Evolutionary conservation across 805 yeast species (phyloP).

Genomic region (Schwanniomyces vanrijiae): DNA sequence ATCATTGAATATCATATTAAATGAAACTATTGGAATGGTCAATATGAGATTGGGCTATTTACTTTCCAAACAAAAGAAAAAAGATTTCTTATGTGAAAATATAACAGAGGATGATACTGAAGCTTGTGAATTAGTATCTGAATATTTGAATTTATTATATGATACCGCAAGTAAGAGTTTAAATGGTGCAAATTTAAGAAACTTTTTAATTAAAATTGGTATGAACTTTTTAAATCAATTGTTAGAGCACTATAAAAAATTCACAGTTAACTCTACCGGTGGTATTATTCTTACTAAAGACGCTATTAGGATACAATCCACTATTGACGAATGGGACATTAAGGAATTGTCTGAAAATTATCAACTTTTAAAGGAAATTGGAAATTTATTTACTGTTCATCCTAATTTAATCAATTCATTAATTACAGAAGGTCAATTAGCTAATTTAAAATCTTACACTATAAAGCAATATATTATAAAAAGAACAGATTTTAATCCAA

Average conservation of each 20-base stretch:
- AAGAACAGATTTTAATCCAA: conserved; percentile 67
- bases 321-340: conserved; percentile 66
- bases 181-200: conserved; percentile 44
- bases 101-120: conserved; percentile 56
- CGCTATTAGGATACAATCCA: conserved; percentile 70
- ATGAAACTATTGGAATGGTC: conserved; percentile 55
- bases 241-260: conserved; percentile 71
- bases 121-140: conserved; percentile 64
- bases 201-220: conserved; percentile 58
- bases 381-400: conserved; percentile 82
- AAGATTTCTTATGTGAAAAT: conserved; percentile 57
- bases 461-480: conserved; percentile 66
- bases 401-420: conserved; percentile 75
- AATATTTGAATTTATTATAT: conserved; percentile 47
- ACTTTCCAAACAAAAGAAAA: conserved; percentile 67
- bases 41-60: conserved; percentile 46
- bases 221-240: conserved; percentile 55
- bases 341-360: conserved; percentile 61
- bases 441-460: conserved; percentile 59
- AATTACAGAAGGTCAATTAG: conserved; percentile 77
- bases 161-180: conserved; percentile 38
- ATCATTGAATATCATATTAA: conserved; percentile 62
- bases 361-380: conserved; percentile 74
- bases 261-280: conserved; percentile 76
- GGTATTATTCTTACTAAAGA: conserved; percentile 83